phyloP scores from a whole-genome alignment of 148 eudicot genomes.

The Pouteria glomerata region DNA sequence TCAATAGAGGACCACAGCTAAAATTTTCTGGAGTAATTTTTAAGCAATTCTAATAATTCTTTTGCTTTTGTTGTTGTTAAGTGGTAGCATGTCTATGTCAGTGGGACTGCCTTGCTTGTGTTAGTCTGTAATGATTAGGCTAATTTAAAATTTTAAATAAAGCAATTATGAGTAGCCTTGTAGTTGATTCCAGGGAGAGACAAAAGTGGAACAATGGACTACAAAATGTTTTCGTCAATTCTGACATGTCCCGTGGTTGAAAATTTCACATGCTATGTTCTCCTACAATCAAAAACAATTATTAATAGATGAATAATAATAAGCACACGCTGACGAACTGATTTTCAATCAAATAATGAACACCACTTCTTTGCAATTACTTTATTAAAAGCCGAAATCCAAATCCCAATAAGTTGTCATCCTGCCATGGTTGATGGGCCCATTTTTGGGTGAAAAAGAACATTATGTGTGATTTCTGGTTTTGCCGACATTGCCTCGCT shows the following conservation, averaged over 20 bases:
- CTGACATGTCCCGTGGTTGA: background rate
- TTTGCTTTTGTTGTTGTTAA: background rate
- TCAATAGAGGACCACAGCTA: too few species aligned
- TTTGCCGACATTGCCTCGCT: background rate
- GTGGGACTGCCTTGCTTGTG: background rate
- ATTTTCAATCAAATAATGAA: background rate
- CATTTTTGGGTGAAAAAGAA: background rate
- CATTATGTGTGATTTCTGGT: background rate
- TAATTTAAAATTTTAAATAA: background rate
- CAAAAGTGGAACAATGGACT: background rate
- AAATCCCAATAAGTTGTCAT: background rate
- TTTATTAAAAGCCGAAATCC: background rate
- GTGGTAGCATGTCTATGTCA: background rate
- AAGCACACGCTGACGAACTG: background rate
- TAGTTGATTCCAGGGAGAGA: background rate
- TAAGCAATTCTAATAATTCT: background rate
- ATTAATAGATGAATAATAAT: background rate
- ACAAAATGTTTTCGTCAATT: background rate
- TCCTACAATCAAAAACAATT: background rate
- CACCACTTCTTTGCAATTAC: background rate
- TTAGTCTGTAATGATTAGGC: background rate
- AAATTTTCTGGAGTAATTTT: too few species aligned
- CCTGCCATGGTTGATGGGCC: background rate
- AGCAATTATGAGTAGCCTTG: background rate
- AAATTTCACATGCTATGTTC: background rate